Base-by-base conservation (phyloP, 768 basidiomycete genomes). In the Porpolomopsis calyptriformis region DNA sequence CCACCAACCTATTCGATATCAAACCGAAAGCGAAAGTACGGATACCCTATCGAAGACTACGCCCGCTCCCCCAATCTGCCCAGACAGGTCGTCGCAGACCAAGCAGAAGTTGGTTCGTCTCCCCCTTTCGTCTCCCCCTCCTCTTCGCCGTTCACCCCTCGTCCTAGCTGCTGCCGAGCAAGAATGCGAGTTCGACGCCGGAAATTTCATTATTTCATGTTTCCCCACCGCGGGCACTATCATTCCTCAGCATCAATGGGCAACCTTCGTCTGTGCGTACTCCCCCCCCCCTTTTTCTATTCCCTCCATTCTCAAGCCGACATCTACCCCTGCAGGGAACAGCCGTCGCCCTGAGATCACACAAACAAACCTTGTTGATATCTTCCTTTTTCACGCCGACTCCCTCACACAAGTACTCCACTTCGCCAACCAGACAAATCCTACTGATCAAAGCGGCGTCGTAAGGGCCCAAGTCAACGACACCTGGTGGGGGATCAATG, bases 301-400 rank as follows among this genome's bases (percentile, higher is more conserved):
- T 27, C 49, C 51, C n/a, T 29, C 45, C 7, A 42, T 36, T 38
- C 29, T 33, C 36, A 49, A 48, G 27, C 16, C 55, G 48, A 51
- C 43, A 44, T 20, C n/a, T 16, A 40, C 37, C 43, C 19, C 39
- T 46, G 14, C 60, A 87, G 85, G 85, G 85, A 89, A 90, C 57
- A 81, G 78, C 50, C 70, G 71, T 47, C 70, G 78, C 27, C 85
- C 86, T 5, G 70, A 79, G 49, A 68, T 83, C 42, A 73, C 72
- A 29, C 82, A 82, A 63, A 68, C 60, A 25, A 74, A 79, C 52
- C 52, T 59, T 16, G 85, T 91, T 57, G 73, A 91, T 61, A 67
- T 91, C 52, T 89, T 76, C 65, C 81, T 92, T 43, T 82, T 77
- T 61, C 78, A 79, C 48, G 88, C 73, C 22, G 85, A 87, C 57